phyloP scores from a whole-genome alignment of 2,329 filamentous ascomycete genomes.

The Nemania sp. region DNA sequence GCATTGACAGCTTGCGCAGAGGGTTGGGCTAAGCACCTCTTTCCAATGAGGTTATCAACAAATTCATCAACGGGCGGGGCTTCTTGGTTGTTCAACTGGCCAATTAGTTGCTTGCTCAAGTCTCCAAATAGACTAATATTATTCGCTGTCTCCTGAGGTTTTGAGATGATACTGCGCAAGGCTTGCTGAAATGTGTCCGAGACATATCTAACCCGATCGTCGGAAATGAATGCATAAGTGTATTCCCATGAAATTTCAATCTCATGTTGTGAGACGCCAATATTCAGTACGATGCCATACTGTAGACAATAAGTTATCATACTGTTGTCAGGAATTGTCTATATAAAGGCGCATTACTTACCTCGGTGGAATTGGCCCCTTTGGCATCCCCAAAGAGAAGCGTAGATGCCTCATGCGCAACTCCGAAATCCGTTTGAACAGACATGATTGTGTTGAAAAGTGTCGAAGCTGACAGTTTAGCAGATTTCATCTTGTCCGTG shows the following conservation, averaged over 20 bases:
- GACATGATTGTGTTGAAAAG: conserved; percentile 35
- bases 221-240: conserved; percentile 11
- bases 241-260: conserved; percentile 27
- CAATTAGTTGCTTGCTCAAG: neutral
- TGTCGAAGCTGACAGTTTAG: neutral
- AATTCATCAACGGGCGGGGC: conserved; percentile 1
- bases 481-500: conserved; percentile 9
- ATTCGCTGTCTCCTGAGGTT: neutral
- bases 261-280: conserved; percentile 1
- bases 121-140: conserved; percentile 14
- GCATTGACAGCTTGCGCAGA: conserved; percentile 14
- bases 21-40: conserved; percentile 21
- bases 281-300: conserved; percentile 27
- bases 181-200: conserved; percentile 28
- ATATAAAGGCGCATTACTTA: neutral
- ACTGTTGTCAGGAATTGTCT: neutral
- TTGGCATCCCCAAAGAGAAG: conserved; percentile 15
- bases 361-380: conserved; percentile 10
- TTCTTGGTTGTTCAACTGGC: conserved; percentile 4
- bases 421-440: conserved; percentile 8
- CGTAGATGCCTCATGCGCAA: neutral
- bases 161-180: conserved; percentile 18
- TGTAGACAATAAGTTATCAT: conserved; percentile 6
- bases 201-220: conserved; percentile 23
- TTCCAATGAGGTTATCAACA: conserved; percentile 27